These are phyloP conservation scores for Solioccasus polychromus DNA, from an alignment of 768 basidiomycete genomes.

Conservation along the genomic window DNA sequence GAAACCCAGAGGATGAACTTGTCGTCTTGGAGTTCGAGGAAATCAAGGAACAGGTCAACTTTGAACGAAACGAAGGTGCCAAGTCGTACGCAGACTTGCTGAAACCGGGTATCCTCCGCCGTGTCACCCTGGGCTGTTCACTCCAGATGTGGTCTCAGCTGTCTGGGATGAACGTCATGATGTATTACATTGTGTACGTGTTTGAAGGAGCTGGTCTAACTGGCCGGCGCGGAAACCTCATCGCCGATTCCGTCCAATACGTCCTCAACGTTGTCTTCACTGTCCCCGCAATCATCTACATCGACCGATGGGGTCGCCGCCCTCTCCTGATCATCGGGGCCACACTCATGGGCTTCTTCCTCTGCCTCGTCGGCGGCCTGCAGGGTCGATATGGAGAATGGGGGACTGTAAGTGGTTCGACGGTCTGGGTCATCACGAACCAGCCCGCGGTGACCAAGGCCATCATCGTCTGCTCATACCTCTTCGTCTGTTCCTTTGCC, in stretches of 20 bases:
- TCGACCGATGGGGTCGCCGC: constrained; percentile 77
- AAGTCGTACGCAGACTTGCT: constrained; percentile 68
- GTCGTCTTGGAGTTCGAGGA: constrained; percentile 71
- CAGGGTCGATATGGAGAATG: constrained; percentile 67
- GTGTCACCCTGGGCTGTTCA: constrained; percentile 66
- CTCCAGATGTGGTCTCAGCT: constrained; percentile 82
- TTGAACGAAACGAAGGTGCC: constrained; percentile 67
- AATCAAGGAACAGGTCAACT: constrained; percentile 53
- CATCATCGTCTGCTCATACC: constrained; percentile 74
- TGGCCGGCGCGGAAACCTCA: constrained; percentile 68
- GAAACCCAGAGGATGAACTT: constrained; percentile 54
- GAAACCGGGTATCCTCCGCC: constrained; percentile 63
- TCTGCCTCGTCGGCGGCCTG: constrained; percentile 74
- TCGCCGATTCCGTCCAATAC: constrained; percentile 67
- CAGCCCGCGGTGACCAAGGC: constrained; percentile 59
- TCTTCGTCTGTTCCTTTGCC: constrained; percentile 74
- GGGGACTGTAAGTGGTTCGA: constrained; percentile 41
- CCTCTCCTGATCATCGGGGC: constrained; percentile 70
- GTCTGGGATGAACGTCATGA: constrained; percentile 80
- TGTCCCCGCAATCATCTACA: constrained; percentile 54
- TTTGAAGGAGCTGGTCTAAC: constrained; percentile 78
- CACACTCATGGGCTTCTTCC: constrained; percentile 70
- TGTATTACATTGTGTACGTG: constrained; percentile 61
- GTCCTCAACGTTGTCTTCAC: constrained; percentile 41
- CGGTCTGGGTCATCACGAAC: constrained; percentile 60